A percentile compares a stretch with the other conserved stretches of the same genome.
Conservation (phyloP, 1,139 yeast species). For the Kluyveromyces marxianus region DNA sequence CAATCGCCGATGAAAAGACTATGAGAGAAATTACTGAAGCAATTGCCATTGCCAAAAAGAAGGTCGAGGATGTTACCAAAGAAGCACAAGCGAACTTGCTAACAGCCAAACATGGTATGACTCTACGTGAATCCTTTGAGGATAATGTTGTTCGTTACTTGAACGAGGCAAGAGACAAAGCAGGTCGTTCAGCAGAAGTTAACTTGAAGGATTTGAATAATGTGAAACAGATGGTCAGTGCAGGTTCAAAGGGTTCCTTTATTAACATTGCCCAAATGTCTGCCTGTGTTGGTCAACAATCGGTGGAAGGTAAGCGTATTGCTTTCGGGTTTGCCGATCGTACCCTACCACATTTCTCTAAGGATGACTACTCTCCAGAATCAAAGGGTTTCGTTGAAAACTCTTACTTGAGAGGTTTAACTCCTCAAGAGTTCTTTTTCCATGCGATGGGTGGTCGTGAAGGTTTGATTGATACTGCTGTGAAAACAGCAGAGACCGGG, state of each 20-base stretch:
- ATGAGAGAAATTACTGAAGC: constrained; percentile 91
- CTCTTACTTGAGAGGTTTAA: constrained; percentile 92
- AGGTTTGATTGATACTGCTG: constrained; percentile 98
- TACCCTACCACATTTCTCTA: constrained; percentile 94
- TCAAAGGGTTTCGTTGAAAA: constrained; percentile 97
- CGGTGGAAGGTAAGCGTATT: constrained; percentile 99
- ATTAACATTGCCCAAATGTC: constrained; percentile 99
- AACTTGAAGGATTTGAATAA: constrained; percentile 89
- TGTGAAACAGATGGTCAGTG: constrained; percentile 98
- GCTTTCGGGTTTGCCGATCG: constrained; percentile 96
- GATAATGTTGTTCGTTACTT: constrained; percentile 92
- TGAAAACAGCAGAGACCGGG: constrained; percentile 98
- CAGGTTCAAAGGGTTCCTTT: constrained; percentile 98
- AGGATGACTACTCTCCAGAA: constrained; percentile 97
- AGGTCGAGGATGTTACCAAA: constrained; percentile 85
- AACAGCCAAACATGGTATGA: constrained; percentile 99
- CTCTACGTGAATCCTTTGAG: constrained; percentile 95
- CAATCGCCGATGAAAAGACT: constrained; percentile 95
- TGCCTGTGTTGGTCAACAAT: constrained; percentile 99
- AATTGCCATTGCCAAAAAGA: constrained; percentile 83
- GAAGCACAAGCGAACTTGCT: constrained; percentile 86
- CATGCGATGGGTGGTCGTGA: constrained; percentile 99
- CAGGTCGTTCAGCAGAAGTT: constrained; percentile 97
- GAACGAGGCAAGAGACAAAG: constrained; percentile 98
- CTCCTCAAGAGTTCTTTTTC: constrained; percentile 98